A percentile compares a stretch with the other conserved stretches of the same genome.
These are phyloP conservation scores for Spencermartinsiella europaea DNA, from an alignment of 805 yeast species.

Conservation along the genomic window DNA sequence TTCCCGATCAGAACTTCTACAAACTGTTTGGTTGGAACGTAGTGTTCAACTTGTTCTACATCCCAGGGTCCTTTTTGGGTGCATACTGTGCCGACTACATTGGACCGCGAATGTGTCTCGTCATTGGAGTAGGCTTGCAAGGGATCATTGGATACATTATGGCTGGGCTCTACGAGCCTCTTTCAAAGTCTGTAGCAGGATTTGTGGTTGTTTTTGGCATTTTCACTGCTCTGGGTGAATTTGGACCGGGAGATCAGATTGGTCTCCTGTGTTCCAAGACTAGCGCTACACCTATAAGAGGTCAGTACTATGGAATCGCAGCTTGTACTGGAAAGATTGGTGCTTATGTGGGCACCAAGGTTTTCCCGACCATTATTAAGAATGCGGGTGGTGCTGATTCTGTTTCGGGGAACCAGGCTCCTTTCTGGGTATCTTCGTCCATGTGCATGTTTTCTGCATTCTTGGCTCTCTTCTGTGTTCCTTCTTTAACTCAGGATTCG, in stretches of 20 bases:
- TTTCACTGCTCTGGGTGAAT: conserved; percentile 82
- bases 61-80: conserved; percentile 88
- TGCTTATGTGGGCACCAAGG: conserved; percentile 85
- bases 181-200: conserved; percentile 62
- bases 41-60: conserved; percentile 78
- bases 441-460: conserved; percentile 69
- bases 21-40: conserved; percentile 89
- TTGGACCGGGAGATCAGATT: conserved; percentile 91
- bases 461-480: conserved; percentile 65
- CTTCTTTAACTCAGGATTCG: conserved; percentile 79
- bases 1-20: conserved; percentile 56
- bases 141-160: conserved; percentile 76
- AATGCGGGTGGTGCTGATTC: conserved; percentile 48
- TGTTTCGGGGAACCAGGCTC: conserved; percentile 59
- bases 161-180: conserved; percentile 61
- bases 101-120: conserved; percentile 84
- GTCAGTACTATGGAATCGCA: conserved; percentile 84
- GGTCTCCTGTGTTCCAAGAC: conserved; percentile 86
- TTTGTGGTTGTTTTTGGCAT: conserved; percentile 87
- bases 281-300: conserved; percentile 80
- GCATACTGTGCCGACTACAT: conserved; percentile 79
- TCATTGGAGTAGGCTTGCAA: conserved; percentile 64
- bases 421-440: conserved; percentile 77
- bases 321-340: conserved; percentile 92
- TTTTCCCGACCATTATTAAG: conserved; percentile 73